These are phyloP conservation scores for Penicillium bovifimosum DNA, from an alignment of 495 filamentous ascomycete species.

Conservation along the genomic window DNA sequence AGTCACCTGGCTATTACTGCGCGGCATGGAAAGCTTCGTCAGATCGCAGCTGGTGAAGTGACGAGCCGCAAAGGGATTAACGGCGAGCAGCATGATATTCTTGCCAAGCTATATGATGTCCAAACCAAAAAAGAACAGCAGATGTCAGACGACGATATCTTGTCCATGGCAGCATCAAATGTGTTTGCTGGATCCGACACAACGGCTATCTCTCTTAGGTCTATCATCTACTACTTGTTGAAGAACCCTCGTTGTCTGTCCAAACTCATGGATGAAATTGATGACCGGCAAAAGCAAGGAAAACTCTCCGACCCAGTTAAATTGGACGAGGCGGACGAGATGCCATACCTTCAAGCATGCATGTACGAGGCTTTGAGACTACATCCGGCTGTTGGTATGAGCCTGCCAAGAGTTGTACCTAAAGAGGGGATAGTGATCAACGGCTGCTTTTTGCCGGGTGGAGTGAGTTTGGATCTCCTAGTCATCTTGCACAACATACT, in stretches of 20 bases:
- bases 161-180: too few species aligned
- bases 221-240: not conserved
- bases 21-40: too few species aligned
- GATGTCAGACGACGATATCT: too few species aligned
- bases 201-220: not conserved
- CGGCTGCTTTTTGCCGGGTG: too few species aligned
- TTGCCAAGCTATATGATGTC: too few species aligned
- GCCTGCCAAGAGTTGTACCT: not conserved
- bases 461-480: too few species aligned
- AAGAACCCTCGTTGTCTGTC: not conserved
- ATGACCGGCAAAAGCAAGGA: not conserved
- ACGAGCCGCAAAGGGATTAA: too few species aligned
- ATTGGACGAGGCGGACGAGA: not conserved
- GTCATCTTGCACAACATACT: too few species aligned
- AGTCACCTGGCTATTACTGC: too few species aligned
- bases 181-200: not conserved
- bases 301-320: not conserved
- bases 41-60: too few species aligned
- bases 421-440: not conserved
- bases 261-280: not conserved
- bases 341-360: not conserved
- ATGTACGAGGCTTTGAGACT: not conserved
- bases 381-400: not conserved
- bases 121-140: too few species aligned
- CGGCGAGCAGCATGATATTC: too few species aligned